These are phyloP conservation scores for Apiospora pterosperma DNA, from an alignment of 2,329 filamentous ascomycete species.

Conservation along the genomic window DNA sequence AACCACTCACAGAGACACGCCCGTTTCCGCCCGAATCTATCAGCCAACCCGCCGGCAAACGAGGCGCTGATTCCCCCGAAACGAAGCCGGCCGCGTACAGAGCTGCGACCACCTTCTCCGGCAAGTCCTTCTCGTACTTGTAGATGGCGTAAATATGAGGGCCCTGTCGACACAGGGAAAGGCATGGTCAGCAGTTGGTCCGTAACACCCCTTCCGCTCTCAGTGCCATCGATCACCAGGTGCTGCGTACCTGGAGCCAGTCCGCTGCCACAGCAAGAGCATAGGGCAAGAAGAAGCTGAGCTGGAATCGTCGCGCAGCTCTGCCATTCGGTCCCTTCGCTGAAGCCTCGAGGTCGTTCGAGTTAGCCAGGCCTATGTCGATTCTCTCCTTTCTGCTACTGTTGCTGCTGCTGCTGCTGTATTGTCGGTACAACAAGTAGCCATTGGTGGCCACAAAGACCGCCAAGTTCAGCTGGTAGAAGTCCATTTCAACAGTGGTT, in stretches of 20 bases:
- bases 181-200: neutral
- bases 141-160: slow-evolving; percentile 51
- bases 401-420: slow-evolving; percentile 11
- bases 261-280: neutral
- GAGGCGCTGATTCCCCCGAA: slow-evolving; percentile 43
- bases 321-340: neutral
- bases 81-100: slow-evolving; percentile 47
- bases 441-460: slow-evolving; percentile 19
- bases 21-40: slow-evolving; percentile 44
- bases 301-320: neutral
- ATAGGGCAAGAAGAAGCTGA: neutral
- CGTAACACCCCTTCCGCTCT: neutral
- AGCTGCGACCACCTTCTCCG: slow-evolving; percentile 19
- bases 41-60: slow-evolving; percentile 35
- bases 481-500: slow-evolving; percentile 12
- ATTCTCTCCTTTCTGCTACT: neutral
- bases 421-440: slow-evolving; percentile 20
- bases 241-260: neutral
- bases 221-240: too few relatives aligned
- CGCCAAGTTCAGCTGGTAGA: slow-evolving; percentile 21
- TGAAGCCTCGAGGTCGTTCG: neutral
- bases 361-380: neutral
- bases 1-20: slow-evolving; percentile 33
- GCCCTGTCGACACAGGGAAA: slow-evolving; percentile 28
- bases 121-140: slow-evolving; percentile 42